Base-by-base conservation (phyloP, 768 basidiomycete genomes). In the Tricholoma matsutake region DNA sequence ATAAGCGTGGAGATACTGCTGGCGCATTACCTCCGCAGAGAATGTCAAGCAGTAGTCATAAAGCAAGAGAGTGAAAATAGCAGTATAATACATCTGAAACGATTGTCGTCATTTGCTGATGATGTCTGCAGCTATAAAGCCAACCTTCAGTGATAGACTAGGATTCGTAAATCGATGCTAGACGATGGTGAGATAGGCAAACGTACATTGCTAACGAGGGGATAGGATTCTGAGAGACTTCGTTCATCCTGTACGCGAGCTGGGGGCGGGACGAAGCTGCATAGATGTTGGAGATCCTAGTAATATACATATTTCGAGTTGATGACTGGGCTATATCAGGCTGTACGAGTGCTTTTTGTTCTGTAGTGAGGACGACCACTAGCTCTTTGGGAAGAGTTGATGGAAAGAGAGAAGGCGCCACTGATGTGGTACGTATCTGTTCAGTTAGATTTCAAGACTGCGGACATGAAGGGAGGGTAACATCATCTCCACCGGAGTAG, bases 41-140 rank as follows among this genome's bases (percentile, higher is more conserved):
- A 68, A 63, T 16, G 67, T 68, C 56, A 68, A 53, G 53, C 41
- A 41, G 28, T 67, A 63, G 54, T 67, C 65, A 45, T 64, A 68
- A 13, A 65, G 47, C 54, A 68, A 28, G 14, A 68, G 45, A 10
- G 65, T 20, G 25, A 56, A 64, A 13, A 63, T 20, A 9, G 61
- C 63, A 18, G 53, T 56, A 41, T 59, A 64, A 31, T 63, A 39
- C 14, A 39, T 39, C 37, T 39, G 37, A 39, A 39, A 13, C 13
- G 37, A 13, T 39, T 16, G 13, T 10, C 10, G 10, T 39, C 13
- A 39, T 39, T 13, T 39, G 11, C 11, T 39, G 14, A 4, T 39
- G 37, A 39, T 10, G 14, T 11, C 14, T 1, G 14, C 14, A 39
- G 10, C 2, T 10, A 39, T 13, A 13, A 13, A 5, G 5, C 13